Percentiles rank a stretch among this genome's conserved stretches.
These are phyloP conservation scores for Aspergillus phoenicis DNA, from an alignment of 2,329 filamentous ascomycete genomes.

Conservation along the genomic window DNA sequence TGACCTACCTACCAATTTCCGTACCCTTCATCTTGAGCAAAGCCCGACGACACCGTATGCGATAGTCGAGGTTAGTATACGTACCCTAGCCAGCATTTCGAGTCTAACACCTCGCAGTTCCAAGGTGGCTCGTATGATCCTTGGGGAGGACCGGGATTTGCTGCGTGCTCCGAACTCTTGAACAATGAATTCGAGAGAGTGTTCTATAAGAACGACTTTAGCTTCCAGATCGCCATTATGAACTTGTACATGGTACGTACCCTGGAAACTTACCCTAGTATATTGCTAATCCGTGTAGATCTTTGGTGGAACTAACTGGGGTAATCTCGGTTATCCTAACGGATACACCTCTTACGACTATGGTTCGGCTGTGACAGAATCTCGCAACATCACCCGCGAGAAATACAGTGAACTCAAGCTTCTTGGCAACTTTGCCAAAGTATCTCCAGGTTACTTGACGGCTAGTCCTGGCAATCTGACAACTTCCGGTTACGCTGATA, in stretches of 20 bases:
- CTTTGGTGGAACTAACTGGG: conserved; percentile 82
- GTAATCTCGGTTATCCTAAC: conserved; percentile 71
- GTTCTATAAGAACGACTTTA: conserved; percentile 76
- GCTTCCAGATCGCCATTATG: conserved; percentile 67
- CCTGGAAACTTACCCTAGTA: background rate
- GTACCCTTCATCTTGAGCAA: conserved; percentile 57
- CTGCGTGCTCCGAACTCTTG: conserved; percentile 65
- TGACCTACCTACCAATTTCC: conserved; percentile 60
- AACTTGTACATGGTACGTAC: conserved; percentile 71
- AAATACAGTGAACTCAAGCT: conserved; percentile 82
- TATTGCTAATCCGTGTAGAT: conserved; percentile 44
- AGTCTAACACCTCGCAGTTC: conserved; percentile 49
- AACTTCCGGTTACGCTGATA: conserved; percentile 53
- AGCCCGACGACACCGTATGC: conserved; percentile 69
- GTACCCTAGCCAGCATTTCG: too few species aligned
- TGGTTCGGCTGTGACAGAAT: conserved; percentile 67
- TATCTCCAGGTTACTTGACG: conserved; percentile 69
- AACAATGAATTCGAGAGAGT: conserved; percentile 76
- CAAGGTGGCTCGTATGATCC: conserved; percentile 73
- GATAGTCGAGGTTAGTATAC: conserved; percentile 55
- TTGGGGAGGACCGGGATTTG: conserved; percentile 73
- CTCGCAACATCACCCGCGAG: conserved; percentile 67
- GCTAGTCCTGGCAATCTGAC: conserved; percentile 55
- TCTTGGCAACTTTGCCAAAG: conserved; percentile 72
- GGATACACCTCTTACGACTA: conserved; percentile 67